These are phyloP conservation scores for Bipolaris gigantea DNA, from an alignment of 2,329 filamentous ascomycete species.

Conservation along the genomic window DNA sequence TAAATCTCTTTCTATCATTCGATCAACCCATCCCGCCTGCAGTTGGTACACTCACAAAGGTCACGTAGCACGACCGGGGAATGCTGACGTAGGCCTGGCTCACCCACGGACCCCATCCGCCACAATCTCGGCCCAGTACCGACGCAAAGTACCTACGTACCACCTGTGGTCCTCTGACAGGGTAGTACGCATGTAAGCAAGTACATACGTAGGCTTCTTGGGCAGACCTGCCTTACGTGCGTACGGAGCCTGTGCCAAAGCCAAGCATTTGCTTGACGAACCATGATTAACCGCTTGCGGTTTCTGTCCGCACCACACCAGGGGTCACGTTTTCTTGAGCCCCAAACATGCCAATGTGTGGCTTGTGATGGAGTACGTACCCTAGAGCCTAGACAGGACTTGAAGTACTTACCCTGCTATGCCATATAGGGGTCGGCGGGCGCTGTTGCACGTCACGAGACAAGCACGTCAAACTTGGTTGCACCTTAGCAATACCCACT, in stretches of 20 bases:
- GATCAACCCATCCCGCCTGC: neutral
- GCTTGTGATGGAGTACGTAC: neutral
- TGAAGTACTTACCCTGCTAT: neutral
- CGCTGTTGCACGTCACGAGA: neutral
- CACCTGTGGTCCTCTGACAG: neutral
- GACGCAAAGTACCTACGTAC: slow-evolving; percentile 2
- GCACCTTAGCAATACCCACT: too few relatives aligned
- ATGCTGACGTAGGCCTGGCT: slow-evolving; percentile 12
- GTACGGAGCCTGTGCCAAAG: neutral
- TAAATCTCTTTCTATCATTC: slow-evolving; percentile 1
- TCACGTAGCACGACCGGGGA: slow-evolving; percentile 14
- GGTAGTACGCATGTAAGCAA: neutral
- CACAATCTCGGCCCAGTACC: slow-evolving; percentile 2
- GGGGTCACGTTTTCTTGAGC: neutral
- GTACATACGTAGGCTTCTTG: neutral
- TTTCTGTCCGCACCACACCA: neutral
- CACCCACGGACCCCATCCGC: slow-evolving; percentile 4
- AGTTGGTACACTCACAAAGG: slow-evolving; percentile 2
- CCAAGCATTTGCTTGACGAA: neutral
- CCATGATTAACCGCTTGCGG: neutral
- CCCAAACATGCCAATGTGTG: neutral
- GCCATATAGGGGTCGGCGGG: neutral
- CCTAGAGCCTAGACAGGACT: neutral
- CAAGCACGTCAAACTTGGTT: neutral
- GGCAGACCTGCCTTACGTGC: neutral